These are phyloP conservation scores for Lepraria neglecta DNA, from an alignment of 495 filamentous ascomycete species.

Conservation along the genomic window DNA sequence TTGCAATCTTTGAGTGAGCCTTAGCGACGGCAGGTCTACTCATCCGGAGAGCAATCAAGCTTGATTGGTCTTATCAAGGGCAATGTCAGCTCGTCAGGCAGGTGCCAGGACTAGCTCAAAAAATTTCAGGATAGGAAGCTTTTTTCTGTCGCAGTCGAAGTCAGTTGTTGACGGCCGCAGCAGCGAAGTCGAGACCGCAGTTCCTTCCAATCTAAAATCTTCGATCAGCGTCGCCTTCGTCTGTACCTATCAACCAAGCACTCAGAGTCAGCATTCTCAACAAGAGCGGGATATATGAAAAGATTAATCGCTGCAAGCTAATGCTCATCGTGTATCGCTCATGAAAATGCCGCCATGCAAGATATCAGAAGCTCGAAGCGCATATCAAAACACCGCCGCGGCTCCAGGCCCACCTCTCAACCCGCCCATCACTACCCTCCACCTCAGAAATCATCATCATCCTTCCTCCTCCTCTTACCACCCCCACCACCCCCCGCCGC, in stretches of 20 bases:
- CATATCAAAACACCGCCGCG: background rate
- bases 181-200: no score
- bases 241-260: background rate
- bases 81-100: no score
- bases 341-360: conserved; percentile 1
- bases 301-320: background rate
- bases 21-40: no score
- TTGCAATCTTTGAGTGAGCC: no score
- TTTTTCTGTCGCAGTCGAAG: no score
- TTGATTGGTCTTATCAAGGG: no score
- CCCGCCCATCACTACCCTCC: background rate
- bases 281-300: background rate
- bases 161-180: no score
- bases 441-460: conserved; percentile 32
- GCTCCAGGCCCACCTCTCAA: background rate
- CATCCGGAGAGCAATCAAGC: no score
- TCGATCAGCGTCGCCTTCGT: no score
- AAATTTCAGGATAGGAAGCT: no score
- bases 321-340: conserved; percentile 1
- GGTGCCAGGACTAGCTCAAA: no score
- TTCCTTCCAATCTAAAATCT: no score
- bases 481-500: background rate
- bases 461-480: conserved; percentile 37
- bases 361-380: background rate
- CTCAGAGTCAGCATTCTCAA: background rate